A percentile compares a stretch with the other conserved stretches of the same genome.
These are phyloP conservation scores for Calonectria henricotiae DNA, from an alignment of 2,329 filamentous ascomycete species.

Conservation along the genomic window DNA sequence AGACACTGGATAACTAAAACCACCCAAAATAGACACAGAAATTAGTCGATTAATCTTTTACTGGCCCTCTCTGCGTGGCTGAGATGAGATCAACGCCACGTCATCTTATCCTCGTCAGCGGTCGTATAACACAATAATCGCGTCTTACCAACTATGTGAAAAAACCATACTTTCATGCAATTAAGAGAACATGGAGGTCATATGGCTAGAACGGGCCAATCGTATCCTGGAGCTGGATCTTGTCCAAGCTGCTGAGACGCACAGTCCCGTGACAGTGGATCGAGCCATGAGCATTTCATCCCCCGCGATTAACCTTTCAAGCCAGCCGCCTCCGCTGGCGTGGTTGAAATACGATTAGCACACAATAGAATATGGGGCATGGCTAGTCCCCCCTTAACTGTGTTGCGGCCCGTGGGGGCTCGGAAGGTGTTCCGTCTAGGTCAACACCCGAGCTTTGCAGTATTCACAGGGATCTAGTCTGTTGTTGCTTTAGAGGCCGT, in stretches of 20 bases:
- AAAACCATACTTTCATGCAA: constrained; percentile 4
- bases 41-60: not conserved
- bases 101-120: not conserved
- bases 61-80: not conserved
- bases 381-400: not conserved
- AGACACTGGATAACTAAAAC: not conserved
- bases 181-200: constrained; percentile 18
- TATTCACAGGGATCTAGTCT: not conserved
- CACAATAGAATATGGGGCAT: not conserved
- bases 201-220: not conserved
- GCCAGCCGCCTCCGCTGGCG: not conserved
- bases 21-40: not conserved
- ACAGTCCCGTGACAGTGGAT: constrained; percentile 4
- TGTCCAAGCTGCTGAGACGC: constrained; percentile 15
- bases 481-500: not conserved
- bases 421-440: constrained; percentile 12
- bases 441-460: not conserved
- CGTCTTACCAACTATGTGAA: not conserved
- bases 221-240: not conserved
- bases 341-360: not conserved
- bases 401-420: constrained; percentile 9
- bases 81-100: constrained; percentile 7
- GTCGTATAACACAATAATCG: not conserved
- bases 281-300: not conserved
- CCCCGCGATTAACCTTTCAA: constrained; percentile 1